Evolutionary conservation across 2,329 filamentous ascomycete genomes (phyloP).

Genomic region (Huntiella moniliformis): DNA sequence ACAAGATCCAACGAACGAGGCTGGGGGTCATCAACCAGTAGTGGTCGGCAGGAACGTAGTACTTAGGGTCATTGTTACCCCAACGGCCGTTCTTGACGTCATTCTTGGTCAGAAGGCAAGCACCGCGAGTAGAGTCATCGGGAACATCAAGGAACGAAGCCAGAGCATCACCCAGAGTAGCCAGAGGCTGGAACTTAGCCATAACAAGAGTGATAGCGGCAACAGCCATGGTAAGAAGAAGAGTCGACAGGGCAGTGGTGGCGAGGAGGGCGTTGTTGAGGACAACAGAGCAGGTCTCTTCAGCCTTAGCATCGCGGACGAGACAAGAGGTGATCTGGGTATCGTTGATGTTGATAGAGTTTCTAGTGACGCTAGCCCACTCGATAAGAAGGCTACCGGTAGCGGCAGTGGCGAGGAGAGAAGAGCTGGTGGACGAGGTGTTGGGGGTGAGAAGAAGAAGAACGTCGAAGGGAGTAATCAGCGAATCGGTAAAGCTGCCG

Average conservation of each 20-base stretch:
- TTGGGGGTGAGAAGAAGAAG: slow-evolving; percentile 19
- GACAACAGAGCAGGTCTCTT: slow-evolving; percentile 22
- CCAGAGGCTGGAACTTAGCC: slow-evolving; percentile 24
- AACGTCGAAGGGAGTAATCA: slow-evolving; percentile 18
- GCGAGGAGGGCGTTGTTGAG: slow-evolving; percentile 27
- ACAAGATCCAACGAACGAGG: slow-evolving; percentile 24
- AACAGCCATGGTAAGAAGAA: slow-evolving; percentile 16
- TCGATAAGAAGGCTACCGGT: slow-evolving; percentile 15
- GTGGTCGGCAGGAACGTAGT: slow-evolving; percentile 23
- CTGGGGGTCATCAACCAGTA: slow-evolving; percentile 29
- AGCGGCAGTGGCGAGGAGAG: slow-evolving; percentile 19
- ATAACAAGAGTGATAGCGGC: slow-evolving; percentile 23
- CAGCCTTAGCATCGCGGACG: slow-evolving; percentile 14
- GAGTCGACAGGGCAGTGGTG: slow-evolving; percentile 23
- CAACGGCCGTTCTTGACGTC: slow-evolving; percentile 27
- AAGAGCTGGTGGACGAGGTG: slow-evolving; percentile 6
- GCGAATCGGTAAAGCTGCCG: slow-evolving; percentile 17
- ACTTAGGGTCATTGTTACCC: slow-evolving; percentile 24
- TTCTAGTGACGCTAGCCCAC: slow-evolving; percentile 5
- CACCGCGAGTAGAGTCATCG: slow-evolving; percentile 24
- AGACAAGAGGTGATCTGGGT: slow-evolving; percentile 17
- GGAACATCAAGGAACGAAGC: slow-evolving; percentile 28
- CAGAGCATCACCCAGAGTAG: slow-evolving; percentile 33
- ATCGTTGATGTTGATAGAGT: neutral
- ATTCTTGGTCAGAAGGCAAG: slow-evolving; percentile 28